Conservation (phyloP, 805 yeast genomes). For the Candida palmyrensis region DNA sequence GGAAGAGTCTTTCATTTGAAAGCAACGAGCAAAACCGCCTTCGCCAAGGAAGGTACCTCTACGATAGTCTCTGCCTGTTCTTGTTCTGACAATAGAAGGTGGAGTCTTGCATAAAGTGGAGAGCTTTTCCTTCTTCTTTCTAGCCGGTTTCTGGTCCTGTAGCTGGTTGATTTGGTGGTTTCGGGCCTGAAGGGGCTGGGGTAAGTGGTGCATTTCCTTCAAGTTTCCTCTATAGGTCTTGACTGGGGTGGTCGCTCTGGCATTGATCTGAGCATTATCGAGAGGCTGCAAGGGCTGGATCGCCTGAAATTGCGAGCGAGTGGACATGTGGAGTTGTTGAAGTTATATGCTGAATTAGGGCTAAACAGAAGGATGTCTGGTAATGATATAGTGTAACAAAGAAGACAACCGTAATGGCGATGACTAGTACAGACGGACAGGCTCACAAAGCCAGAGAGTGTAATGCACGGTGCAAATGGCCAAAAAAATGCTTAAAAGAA, state of each 20-base stretch:
- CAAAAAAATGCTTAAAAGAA: too few species aligned
- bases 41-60: slow-evolving; percentile 91
- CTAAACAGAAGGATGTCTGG: too few species aligned
- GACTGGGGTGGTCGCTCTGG: slow-evolving; percentile 36
- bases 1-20: slow-evolving; percentile 87
- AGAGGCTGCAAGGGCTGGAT: slow-evolving; percentile 51
- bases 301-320: slow-evolving; percentile 3
- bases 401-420: too few species aligned
- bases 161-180: slow-evolving; percentile 12
- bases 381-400: too few species aligned
- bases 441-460: too few species aligned
- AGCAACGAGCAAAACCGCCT: slow-evolving; percentile 98
- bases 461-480: too few species aligned
- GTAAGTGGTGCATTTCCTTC: slow-evolving; percentile 6
- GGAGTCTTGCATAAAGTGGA: slow-evolving; percentile 94
- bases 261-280: slow-evolving; percentile 47
- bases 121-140: slow-evolving; percentile 82
- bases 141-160: slow-evolving; percentile 24
- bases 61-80: slow-evolving; percentile 82
- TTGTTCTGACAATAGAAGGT: slow-evolving; percentile 84
- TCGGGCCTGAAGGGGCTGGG: slow-evolving; percentile 6
- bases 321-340: too few species aligned
- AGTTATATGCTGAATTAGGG: too few species aligned
- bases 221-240: slow-evolving; percentile 15
- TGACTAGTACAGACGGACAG: too few species aligned